Evolutionary conservation across 73 alveolate genomes (phyloP), one percentile per base, ranked within the genome.

Genomic region (Paramecium caudatum): DNA sequence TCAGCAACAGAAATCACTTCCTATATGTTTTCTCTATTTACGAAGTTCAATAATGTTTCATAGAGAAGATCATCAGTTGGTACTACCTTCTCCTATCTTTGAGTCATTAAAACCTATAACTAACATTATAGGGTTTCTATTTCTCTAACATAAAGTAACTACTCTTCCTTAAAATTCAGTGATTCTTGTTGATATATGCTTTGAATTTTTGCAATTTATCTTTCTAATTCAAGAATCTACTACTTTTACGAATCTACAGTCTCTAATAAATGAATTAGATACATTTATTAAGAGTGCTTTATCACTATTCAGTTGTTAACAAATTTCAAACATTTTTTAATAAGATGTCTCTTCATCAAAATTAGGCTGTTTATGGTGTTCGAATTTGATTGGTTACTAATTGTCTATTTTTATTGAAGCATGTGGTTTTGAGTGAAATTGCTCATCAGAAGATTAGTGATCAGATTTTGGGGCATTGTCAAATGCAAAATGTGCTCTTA

Each of bases 311-410:
- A 65, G 34, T 65, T 65, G 15, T 33, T 65, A 27, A 33, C 83
- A 65, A 36, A 65, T 65, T 12, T 65, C 83, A 33, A 65, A 65
- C 83, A 65, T 65, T 65, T 65, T 65, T 30, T 65, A 65, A 65
- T 65, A 65, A n/a, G 47, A 30, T 65, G 27, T 32, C 1, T 65
- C 83, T 13, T 65, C 83, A 65, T 55, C 80, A 55, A 55, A 55
- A 55, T 55, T 55, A 27, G 7, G 30, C 30, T 10, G 10, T 55
- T 43, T 21, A n/a, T n/a, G n/a, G n/a, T n/a, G n/a, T 55, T 25
- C 80, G 12, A 27, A 1, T 7, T 0, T 0, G n/a, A 27, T 25
- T 12, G 23, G 12, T 55, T 19, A 21, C 45, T 55, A 23, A 55
- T 55, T 55, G 30, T 55, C 80, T 27, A 55, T 23, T 23, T 23